phyloP scores from a whole-genome alignment of 257 asterid species.

The Henckelia pumila region DNA sequence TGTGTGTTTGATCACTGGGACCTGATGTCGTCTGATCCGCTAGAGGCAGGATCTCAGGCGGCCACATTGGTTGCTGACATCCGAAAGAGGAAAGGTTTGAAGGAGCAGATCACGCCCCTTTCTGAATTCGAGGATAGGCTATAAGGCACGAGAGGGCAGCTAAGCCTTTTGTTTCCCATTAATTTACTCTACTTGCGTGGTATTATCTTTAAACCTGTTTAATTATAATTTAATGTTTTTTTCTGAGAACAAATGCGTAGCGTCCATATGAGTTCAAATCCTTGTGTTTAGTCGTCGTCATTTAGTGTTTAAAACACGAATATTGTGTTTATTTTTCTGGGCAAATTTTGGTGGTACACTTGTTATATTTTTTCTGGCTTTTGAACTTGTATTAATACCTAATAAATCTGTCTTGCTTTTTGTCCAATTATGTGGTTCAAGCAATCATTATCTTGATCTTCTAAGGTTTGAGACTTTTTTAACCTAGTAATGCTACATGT shows the following conservation, averaged over 20 bases:
- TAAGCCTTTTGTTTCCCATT: not conserved
- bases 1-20: constrained; percentile 53
- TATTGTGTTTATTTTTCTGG: not conserved
- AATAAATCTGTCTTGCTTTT: too few relatives aligned
- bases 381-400: too few relatives aligned
- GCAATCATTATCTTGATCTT: too few relatives aligned
- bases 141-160: constrained; percentile 13
- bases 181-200: not conserved
- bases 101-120: constrained; percentile 50
- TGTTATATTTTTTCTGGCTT: too few relatives aligned
- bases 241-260: not conserved
- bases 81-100: constrained; percentile 47
- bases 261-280: not conserved
- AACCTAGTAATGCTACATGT: too few relatives aligned
- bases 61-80: constrained; percentile 36
- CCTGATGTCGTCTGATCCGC: constrained; percentile 40
- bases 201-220: not conserved
- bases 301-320: too few relatives aligned
- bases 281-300: not conserved
- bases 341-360: not conserved
- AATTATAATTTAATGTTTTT: not conserved
- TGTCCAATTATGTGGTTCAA: too few relatives aligned
- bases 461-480: too few relatives aligned
- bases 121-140: constrained; percentile 42
- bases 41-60: constrained; percentile 31